Conservation (phyloP, 2,329 filamentous ascomycete genomes). For the Microcera coccophila region DNA sequence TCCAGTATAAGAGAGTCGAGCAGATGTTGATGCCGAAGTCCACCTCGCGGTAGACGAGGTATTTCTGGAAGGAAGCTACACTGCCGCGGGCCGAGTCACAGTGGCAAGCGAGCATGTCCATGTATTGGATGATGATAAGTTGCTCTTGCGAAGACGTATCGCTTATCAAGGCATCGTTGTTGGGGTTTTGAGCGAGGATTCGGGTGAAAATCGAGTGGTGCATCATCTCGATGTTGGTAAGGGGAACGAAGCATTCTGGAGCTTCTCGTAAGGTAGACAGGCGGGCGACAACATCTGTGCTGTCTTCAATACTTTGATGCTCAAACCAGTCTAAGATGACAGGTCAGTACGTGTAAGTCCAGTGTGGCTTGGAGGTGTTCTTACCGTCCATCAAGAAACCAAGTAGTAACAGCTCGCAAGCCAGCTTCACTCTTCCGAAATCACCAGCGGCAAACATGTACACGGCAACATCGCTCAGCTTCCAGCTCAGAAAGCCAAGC, state of each 20-base stretch:
- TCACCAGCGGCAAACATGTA: slow-evolving; percentile 10
- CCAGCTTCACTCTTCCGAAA: slow-evolving; percentile 6
- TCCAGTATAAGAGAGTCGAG: slow-evolving; percentile 11
- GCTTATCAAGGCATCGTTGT: background rate
- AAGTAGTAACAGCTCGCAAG: slow-evolving; percentile 8
- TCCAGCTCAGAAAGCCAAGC: slow-evolving; percentile 11
- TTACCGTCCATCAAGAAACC: slow-evolving; percentile 11
- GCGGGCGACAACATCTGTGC: slow-evolving; percentile 3
- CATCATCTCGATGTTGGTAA: slow-evolving; percentile 10
- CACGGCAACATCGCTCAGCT: slow-evolving; percentile 7
- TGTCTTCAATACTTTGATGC: slow-evolving; percentile 7
- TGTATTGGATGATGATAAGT: slow-evolving; percentile 9
- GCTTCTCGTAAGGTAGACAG: slow-evolving; percentile 6
- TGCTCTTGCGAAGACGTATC: background rate
- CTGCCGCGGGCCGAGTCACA: slow-evolving; percentile 7
- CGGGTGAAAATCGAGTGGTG: slow-evolving; percentile 11
- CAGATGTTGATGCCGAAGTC: slow-evolving; percentile 14
- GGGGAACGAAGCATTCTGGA: slow-evolving; percentile 7
- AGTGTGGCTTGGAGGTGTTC: background rate
- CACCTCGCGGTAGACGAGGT: slow-evolving; percentile 7
- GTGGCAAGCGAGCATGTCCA: slow-evolving; percentile 12
- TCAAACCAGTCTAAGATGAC: slow-evolving; percentile 9
- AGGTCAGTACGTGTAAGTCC: background rate
- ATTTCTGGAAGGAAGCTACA: slow-evolving; percentile 8
- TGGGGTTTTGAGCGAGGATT: slow-evolving; percentile 2